Evolutionary conservation across 164 flowering plant species (phyloP).

Genomic region (Magnolia officinalis): DNA sequence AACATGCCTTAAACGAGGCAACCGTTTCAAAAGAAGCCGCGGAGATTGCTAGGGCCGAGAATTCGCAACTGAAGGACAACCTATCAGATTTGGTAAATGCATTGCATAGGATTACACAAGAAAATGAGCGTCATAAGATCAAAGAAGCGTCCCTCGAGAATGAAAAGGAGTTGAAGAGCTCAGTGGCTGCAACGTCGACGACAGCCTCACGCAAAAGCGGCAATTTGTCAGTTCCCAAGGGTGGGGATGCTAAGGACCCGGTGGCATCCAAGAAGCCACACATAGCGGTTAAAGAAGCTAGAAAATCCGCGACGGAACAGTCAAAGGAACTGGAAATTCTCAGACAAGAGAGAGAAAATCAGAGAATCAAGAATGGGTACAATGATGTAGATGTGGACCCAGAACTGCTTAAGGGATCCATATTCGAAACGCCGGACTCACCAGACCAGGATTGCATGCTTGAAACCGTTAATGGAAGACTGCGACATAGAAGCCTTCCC

Average conservation of each 20-base stretch:
- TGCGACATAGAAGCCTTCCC: conserved; percentile 27
- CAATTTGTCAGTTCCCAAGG: background rate
- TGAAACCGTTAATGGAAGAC: background rate
- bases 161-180: conserved; percentile 46
- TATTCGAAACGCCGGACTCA: conserved; percentile 36
- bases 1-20: conserved; percentile 81
- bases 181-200: conserved; percentile 20
- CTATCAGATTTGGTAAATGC: conserved; percentile 53
- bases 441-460: conserved; percentile 23
- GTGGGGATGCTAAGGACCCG: conserved; percentile 19
- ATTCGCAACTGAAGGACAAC: conserved; percentile 62
- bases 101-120: conserved; percentile 32
- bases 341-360: conserved; percentile 36
- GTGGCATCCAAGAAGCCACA: conserved; percentile 13
- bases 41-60: conserved; percentile 62
- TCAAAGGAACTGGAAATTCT: conserved; percentile 7
- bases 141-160: conserved; percentile 50
- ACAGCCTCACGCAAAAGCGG: background rate
- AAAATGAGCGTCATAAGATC: conserved; percentile 46
- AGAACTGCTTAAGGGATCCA: conserved; percentile 56
- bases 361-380: conserved; percentile 19
- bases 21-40: conserved; percentile 80
- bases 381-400: conserved; percentile 20
- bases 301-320: background rate
- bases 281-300: conserved; percentile 19